These are phyloP conservation scores for Leccinum uliginosum DNA, from an alignment of 768 basidiomycete genomes.

Conservation along the genomic window DNA sequence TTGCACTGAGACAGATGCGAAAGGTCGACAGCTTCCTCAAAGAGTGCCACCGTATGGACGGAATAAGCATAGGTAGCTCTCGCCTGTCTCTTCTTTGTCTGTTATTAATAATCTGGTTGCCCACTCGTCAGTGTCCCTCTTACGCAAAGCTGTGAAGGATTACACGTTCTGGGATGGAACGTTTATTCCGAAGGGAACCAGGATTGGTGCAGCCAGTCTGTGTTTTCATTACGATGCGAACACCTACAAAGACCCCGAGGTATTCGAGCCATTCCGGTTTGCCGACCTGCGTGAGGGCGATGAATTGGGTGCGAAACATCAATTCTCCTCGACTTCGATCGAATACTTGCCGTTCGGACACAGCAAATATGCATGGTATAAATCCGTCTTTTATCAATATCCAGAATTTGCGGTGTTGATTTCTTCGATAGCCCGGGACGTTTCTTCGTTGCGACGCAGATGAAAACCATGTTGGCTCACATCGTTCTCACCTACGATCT, in stretches of 20 bases:
- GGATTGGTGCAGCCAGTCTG: background rate
- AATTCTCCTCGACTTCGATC: background rate
- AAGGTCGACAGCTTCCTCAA: slow-evolving; percentile 8
- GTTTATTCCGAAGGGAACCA: background rate
- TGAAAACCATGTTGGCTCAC: slow-evolving; percentile 1
- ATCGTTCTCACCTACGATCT: background rate
- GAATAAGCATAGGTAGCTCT: background rate
- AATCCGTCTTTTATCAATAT: background rate
- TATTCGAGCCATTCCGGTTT: slow-evolving; percentile 1
- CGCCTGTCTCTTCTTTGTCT: background rate
- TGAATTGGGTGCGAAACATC: background rate
- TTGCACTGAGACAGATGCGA: slow-evolving; percentile 1
- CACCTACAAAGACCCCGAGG: background rate
- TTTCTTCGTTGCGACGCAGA: background rate
- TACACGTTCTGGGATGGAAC: background rate
- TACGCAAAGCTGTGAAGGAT: background rate
- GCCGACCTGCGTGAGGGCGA: background rate
- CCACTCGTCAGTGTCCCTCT: background rate
- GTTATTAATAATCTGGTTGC: background rate
- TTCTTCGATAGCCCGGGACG: background rate
- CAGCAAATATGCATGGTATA: background rate
- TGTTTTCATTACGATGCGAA: background rate
- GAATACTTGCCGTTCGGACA: background rate
- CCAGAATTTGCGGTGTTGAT: background rate
- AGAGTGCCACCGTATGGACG: slow-evolving; percentile 9